A percentile compares a stretch with the other conserved stretches of the same genome.
phyloP scores from a whole-genome alignment of 108 stramenopile genomes.

The Seminavis robusta region DNA sequence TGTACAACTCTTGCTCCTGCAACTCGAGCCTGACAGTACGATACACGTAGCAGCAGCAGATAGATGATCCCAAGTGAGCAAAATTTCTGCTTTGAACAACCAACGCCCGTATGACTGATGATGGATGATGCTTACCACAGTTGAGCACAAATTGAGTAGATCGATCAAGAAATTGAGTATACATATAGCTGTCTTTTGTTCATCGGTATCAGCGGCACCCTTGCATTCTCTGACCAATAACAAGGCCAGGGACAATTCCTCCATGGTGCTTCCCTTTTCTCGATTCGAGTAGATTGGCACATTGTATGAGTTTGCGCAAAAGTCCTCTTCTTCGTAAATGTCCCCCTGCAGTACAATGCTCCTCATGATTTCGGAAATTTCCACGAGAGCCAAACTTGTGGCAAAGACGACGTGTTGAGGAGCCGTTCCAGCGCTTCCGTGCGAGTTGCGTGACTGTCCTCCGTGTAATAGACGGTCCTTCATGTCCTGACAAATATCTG shows the following conservation, averaged over 20 bases:
- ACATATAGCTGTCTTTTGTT: too few relatives aligned
- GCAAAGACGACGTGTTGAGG: slow-evolving; percentile 65
- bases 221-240: neutral
- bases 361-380: slow-evolving; percentile 65
- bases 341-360: slow-evolving; percentile 79
- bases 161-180: neutral
- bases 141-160: too few relatives aligned
- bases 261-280: neutral
- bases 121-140: too few relatives aligned
- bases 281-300: slow-evolving; percentile 14
- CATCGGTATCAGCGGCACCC: too few relatives aligned
- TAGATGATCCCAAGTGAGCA: too few relatives aligned
- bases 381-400: slow-evolving; percentile 45
- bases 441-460: neutral
- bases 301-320: slow-evolving; percentile 41
- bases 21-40: too few relatives aligned
- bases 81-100: too few relatives aligned
- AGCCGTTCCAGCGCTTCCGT: slow-evolving; percentile 17
- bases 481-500: slow-evolving; percentile 68
- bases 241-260: neutral
- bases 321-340: slow-evolving; percentile 96
- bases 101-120: too few relatives aligned
- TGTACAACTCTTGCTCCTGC: too few relatives aligned
- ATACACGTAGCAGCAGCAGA: too few relatives aligned
- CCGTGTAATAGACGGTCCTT: slow-evolving; percentile 16